Evolutionary conservation across 176 grass and related monocot genomes (phyloP), one percentile per base, ranked within the genome.

Genomic region (Pontederia paniculata): DNA sequence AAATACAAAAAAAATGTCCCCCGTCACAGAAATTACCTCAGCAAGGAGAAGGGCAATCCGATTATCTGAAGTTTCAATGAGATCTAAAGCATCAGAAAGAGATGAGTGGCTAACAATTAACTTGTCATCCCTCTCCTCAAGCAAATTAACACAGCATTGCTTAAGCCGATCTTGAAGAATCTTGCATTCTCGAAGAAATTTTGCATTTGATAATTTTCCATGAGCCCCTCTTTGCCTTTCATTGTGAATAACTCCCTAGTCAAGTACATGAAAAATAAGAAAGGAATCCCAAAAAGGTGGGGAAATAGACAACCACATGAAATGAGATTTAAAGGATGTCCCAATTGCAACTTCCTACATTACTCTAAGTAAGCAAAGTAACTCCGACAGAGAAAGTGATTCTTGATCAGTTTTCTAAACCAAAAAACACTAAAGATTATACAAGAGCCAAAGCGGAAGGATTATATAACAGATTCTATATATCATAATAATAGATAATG

Each of bases 101-200:
- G 80, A 98, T 58, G 80, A 88, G 18, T 71, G 71, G 66, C 84
- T 72, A 60, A 79, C 72, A 65, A 56, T 45, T 68, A 91, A 78
- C 17, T 77, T 76, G 15, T 75, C 70, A 63, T 98, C 69, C 18
- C 88, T 80, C 73, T 88, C 68, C 47, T 60, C 58, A 41, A 91
- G 73, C 81, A 98, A 81, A 42, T 98, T 84, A 82, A 82, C 72
- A 67, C 72, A 78, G 54, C 86, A 91, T 76, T 98, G 87, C 20
- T 82, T 80, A 59, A 98, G 75, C 50, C 87, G 81, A 69, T 85
- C 80, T 44, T 59, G 74, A 50, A 93, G 83, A 57, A 82, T 43
- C 78, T 57, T 70, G 59, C 94, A 98, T 74, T 98, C 94, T 0
- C 70, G 75, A 66, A 98, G 83, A 81, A 93, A 52, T 66, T 81